Evolutionary conservation across 352 stramenopile genomes (phyloP), one percentile per base, ranked within the genome.

Genomic region (Globisporangium parvum): DNA sequence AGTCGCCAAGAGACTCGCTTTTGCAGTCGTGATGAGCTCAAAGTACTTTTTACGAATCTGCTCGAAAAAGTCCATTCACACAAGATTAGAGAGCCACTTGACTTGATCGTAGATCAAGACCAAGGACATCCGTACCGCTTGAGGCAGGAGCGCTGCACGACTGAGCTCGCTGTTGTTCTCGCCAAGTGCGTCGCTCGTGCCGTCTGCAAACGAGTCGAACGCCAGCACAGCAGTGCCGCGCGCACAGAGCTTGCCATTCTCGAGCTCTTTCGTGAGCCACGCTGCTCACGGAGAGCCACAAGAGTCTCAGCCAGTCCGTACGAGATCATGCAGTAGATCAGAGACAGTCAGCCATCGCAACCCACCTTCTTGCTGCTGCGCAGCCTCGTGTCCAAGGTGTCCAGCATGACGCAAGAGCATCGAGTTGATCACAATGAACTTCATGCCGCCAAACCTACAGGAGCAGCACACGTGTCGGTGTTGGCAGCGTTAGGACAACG

Each of bases 211-310:
- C 24, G 70, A 61, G 44, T 88, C 61, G 6, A 74, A 77, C 40
- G 65, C 70, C 33, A 92, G 61, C 20, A 94, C 67, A 6, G 81
- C 70, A 0, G 79, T 89, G 20, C 82, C 78, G 44, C 75, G 73
- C 46, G 80, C 79, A 53, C 81, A 91, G 6, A 94, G 48, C 54
- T 89, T 86, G n/a, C 80, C 85, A 40, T 94, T 85, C 17, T 91
- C 81, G 14, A 94, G 50, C 50, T 92, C 85, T 50, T 84, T 86
- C 41, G 60, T 64, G 20, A 92, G 64, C 85, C 85, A 94, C 9
- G 76, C 84, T 94, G 51, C 24, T 44, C 21, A 33, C 9, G 10
- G 1, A 5, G 17, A 42, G 57, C 0, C 24, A 6, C 50, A 23
- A 31, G 15, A 28, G 18, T 39, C 18, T 35, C 3, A 48, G 40